Evolutionary conservation across 129 eudicot species (phyloP), one percentile per base, ranked within the genome.

Genomic region (Flaveria robusta): DNA sequence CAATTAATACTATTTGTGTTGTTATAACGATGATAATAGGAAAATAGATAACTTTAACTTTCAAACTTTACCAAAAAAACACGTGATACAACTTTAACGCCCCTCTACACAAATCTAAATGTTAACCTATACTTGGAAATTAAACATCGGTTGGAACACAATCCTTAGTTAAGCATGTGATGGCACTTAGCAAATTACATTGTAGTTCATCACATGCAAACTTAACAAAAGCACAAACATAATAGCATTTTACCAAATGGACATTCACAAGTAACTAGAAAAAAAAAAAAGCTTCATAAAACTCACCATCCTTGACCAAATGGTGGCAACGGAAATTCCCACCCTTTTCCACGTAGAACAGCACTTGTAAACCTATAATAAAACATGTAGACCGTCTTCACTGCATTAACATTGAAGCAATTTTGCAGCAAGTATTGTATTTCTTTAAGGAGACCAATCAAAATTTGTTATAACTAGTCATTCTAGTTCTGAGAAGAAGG

Each of bases 231-330:
- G 56, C 62, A 77, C 60, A 69, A 77, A 46, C 71, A 43, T 49
- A 39, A 24, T 39, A 54, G 62, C 14, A 2, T 8, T 24, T 47
- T 47, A 70, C 24, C 50, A 73, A 66, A 75, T 31, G 80, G 39
- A n/a, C 16, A 49, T 76, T 50, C 39, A 67, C 26, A 37, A 39
- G 39, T 51, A 37, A 79, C 66, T 18, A 2, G 55, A 10, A 41
- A 39, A n/a, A 41, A 39, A n/a, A 66, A 20, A 74, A 63, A 27
- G 68, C 13, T 14, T 55, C 60, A 54, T 65, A 19, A 50, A 45
- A 85, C 92, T 88, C 71, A 93, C 98, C 98, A 91, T 71, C 98
- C 98, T 75, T 91, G 96, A 24, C 98, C 98, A 83, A 90, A 93
- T 63, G 98, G 98, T 29, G 98, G 98, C 79, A 93, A 24, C 7